Evolutionary conservation across 1,284 basidiomycete species (phyloP).

Genomic region (Dichomitus squalens): DNA sequence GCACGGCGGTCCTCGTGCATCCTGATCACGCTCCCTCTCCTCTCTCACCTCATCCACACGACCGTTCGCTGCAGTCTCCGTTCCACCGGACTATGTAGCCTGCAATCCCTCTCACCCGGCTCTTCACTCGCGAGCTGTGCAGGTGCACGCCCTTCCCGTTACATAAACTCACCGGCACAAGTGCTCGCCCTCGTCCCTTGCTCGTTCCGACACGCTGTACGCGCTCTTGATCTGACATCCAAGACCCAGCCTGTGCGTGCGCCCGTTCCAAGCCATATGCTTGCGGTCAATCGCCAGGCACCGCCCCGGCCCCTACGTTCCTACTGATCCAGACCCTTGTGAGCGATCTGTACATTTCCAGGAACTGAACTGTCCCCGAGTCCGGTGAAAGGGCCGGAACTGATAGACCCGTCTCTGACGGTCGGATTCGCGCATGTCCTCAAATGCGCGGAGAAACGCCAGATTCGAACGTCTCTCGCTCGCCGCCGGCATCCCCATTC

Average conservation of each 20-base stretch:
- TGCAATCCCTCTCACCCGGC: conserved; percentile 14
- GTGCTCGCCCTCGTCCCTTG: not conserved
- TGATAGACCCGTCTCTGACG: not conserved
- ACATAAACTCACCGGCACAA: conserved; percentile 13
- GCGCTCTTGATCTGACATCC: conserved; percentile 9
- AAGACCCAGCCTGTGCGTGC: conserved; percentile 15
- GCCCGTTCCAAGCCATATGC: conserved; percentile 20
- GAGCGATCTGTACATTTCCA: conserved; percentile 10
- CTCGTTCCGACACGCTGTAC: too few species aligned
- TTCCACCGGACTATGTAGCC: conserved; percentile 17
- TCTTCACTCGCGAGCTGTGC: not conserved
- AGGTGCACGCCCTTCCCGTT: not conserved
- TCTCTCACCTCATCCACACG: conserved; percentile 18
- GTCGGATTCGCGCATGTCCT: not conserved
- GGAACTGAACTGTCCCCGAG: conserved; percentile 14
- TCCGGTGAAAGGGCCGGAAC: not conserved
- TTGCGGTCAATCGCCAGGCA: conserved; percentile 22
- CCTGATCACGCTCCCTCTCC: conserved; percentile 15
- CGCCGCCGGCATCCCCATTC: conserved; percentile 22
- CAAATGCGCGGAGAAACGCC: conserved; percentile 1
- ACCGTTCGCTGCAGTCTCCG: conserved; percentile 23
- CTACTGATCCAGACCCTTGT: conserved; percentile 14
- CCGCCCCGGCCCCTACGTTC: conserved; percentile 16
- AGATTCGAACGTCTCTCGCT: not conserved
- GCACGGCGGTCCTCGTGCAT: conserved; percentile 13